Evolutionary conservation across 164 flowering plant species (phyloP), one percentile per base, ranked within the genome.

Genomic region (Stephania cephalantha): DNA sequence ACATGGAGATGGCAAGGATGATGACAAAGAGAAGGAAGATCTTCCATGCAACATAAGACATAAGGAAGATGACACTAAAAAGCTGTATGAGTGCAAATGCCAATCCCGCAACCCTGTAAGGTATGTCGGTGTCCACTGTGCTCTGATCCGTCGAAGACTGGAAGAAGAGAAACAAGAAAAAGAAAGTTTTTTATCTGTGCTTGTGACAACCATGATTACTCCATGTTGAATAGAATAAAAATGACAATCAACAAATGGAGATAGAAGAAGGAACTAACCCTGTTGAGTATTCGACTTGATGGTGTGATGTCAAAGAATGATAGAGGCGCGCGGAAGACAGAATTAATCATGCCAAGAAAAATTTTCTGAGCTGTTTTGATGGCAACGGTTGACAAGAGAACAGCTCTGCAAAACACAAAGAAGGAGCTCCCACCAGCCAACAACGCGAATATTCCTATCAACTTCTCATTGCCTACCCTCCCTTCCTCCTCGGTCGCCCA

Each of bases 91-190:
- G 87, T 2, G 92, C 93, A 78, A 91, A 91, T 66, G 82, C 94
- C 76, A 90, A 73, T 79, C 94, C 98, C 46, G 92, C 95, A 66
- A 93, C 74, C 79, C 98, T 86, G 84, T 89, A 91, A 2, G 97
- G 97, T 72, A 91, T 88, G 82, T 91, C 95, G 15, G 90, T 89
- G 80, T 90, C 97, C 46, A 91, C 87, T 52, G 81, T 83, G 81
- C 94, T 88, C 86, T 94, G 97, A 80, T 94, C 95, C 8, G 90
- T 90, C 0, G 98, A 89, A 71, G 88, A 85, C 98, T 94, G 88
- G 20, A 53, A 66, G 69, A n/a, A 17, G 63, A 12, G 46, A 64
- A 42, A 55, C 55, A n/a, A 20, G 25, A 35, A 9, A 15, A 11
- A 29, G 18, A 55, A 55, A 50, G 42, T 48, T 48, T 3, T 3